Conservation (phyloP, 1,284 basidiomycete species). For the Rhodotorula sp. region DNA sequence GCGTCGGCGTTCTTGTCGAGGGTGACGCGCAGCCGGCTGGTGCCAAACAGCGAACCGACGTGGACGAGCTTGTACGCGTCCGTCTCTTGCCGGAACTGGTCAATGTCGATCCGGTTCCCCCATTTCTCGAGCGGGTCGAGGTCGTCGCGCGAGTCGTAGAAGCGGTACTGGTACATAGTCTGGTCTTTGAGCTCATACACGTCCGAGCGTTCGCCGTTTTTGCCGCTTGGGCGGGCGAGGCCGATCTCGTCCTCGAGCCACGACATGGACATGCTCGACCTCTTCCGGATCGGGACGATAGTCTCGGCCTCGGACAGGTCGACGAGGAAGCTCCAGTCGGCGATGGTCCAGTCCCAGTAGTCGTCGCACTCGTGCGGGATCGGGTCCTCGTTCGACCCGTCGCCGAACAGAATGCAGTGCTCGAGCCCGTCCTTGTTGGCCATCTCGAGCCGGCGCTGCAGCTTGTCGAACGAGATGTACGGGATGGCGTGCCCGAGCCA, state of each 20-base stretch:
- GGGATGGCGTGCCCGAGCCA: constrained; percentile 65
- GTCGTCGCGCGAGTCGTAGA: constrained; percentile 58
- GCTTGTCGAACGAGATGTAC: constrained; percentile 62
- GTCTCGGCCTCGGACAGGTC: constrained; percentile 53
- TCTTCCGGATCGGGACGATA: constrained; percentile 50
- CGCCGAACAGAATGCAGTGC: constrained; percentile 51
- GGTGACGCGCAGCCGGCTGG: constrained; percentile 37
- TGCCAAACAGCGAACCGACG: constrained; percentile 47
- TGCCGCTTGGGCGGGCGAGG: neutral
- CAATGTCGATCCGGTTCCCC: constrained; percentile 42
- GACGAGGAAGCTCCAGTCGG: constrained; percentile 69
- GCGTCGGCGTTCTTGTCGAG: constrained; percentile 35
- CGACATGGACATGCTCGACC: constrained; percentile 55
- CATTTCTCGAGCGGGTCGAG: constrained; percentile 45
- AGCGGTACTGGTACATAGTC: constrained; percentile 63
- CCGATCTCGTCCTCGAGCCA: constrained; percentile 57
- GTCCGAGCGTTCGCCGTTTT: constrained; percentile 47
- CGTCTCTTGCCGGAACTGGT: constrained; percentile 29
- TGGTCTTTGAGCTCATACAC: constrained; percentile 58
- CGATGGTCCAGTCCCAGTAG: constrained; percentile 57
- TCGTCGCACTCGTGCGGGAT: constrained; percentile 57
- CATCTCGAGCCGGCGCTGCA: constrained; percentile 56
- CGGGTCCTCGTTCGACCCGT: constrained; percentile 17
- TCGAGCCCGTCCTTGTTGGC: constrained; percentile 58
- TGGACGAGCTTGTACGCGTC: constrained; percentile 42